Evolutionary conservation across 139 green algal genomes (phyloP).

Genomic region (Chlorella ohadii): DNA sequence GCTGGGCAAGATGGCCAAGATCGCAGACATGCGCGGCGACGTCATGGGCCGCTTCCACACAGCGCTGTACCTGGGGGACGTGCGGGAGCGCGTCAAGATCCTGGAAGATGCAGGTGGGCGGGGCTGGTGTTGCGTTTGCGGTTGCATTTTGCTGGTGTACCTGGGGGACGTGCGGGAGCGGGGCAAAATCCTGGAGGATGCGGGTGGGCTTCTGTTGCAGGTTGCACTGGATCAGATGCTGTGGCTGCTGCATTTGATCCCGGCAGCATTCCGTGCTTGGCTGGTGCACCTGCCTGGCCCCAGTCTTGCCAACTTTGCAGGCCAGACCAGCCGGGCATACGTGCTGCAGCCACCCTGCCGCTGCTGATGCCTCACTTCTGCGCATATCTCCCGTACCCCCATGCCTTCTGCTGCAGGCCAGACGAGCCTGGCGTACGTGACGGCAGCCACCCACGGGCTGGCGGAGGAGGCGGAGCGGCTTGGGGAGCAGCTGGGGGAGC

Average conservation of each 20-base stretch:
- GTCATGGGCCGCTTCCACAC: conserved; percentile 98
- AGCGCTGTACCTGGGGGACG: conserved; percentile 97
- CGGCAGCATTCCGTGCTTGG: no score
- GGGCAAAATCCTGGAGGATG: no score
- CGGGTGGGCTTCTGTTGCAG: no score
- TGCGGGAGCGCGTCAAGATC: conserved; percentile 79
- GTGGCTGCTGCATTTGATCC: no score
- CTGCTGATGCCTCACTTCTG: no score
- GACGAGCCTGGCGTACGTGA: conserved; percentile 91
- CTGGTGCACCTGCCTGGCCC: no score
- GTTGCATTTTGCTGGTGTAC: no score
- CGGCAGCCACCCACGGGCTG: conserved; percentile 88
- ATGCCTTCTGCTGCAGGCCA: conserved; percentile 70
- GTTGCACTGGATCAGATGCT: no score
- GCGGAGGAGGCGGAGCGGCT: conserved; percentile 73
- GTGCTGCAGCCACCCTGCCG: conserved; percentile 84
- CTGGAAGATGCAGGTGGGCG: conserved; percentile 81
- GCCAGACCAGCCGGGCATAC: conserved; percentile 91
- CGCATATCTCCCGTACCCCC: no score
- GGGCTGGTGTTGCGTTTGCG: no score
- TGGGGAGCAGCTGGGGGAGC: conserved; percentile 63
- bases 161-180: no score
- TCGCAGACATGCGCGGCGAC: conserved; percentile 95
- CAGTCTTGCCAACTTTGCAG: no score
- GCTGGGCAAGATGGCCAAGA: conserved; percentile 98